Base-by-base conservation (phyloP, 345 rosid species). In the Salix suchowensis region DNA sequence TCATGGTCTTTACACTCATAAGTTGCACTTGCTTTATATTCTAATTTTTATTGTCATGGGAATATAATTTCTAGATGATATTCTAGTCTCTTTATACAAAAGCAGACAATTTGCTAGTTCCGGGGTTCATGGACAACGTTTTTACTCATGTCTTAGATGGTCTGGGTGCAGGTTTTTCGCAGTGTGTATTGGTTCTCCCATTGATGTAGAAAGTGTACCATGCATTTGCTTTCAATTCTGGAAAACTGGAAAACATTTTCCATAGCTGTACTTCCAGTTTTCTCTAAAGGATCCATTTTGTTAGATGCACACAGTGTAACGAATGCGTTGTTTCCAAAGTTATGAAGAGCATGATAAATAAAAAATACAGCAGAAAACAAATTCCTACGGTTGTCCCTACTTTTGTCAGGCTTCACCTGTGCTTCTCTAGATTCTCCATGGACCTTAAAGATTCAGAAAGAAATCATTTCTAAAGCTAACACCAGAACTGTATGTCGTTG, bases 21-120 rank as follows among this genome's bases (percentile, higher is more conserved):
- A 72, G 44, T 32, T 75, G 66, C 26, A 23, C 14, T 58, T 46
- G 36, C 48, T 74, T 26, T 65, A 32, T 50, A 15, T 39, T 46
- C 32, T 62, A 42, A 23, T 66, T 71, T 78, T 62, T 48, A 68
- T 58, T 73, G 10, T 65, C 26, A 15, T 32, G 28, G 66, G 54
- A 30, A 28, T 30, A 76, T 58, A 70, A 67, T 68, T 64, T 55
- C 74, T 68, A 48, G 65, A 60, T 66, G 39, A 58, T 77, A 67
- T 75, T 86, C 81, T 88, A 78, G 86, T 84, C 21, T 81, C 39
- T 83, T 80, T 74, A 75, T 79, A 87, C 87, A 83, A 84, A 85
- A 90, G 98, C 98, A 92, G 99, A 92, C 89, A 78, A 86, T 96
- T 84, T 93, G 92, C 89, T 86, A 89, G 91, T 93, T 91, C 99